A percentile compares a stretch with the other conserved stretches of the same genome.
Evolutionary conservation across 768 basidiomycete species (phyloP).

Genomic region (Cubamyces sp.): DNA sequence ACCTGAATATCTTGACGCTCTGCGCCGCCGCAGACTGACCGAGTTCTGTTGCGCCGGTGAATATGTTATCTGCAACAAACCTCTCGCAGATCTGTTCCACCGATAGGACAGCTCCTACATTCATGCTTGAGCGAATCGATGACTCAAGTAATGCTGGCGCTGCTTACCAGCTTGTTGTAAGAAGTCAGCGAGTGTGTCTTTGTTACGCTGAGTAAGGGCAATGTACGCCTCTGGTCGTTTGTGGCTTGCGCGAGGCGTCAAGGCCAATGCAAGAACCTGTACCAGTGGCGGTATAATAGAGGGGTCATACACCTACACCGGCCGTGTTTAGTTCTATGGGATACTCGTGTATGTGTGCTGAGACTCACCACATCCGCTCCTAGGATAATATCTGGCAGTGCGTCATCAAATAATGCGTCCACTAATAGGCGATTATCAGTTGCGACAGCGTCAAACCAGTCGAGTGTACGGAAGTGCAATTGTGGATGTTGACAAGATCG

Average conservation of each 20-base stretch:
- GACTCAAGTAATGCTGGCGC: background rate
- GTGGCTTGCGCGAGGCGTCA: conserved; percentile 24
- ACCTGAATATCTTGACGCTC: conserved; percentile 11
- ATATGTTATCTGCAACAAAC: conserved; percentile 10
- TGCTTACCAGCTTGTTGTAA: conserved; percentile 26
- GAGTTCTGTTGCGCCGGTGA: conserved; percentile 15
- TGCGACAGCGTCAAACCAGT: conserved; percentile 69
- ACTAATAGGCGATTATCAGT: conserved; percentile 26
- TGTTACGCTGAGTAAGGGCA: conserved; percentile 61
- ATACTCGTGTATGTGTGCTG: background rate
- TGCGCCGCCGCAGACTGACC: conserved; percentile 6
- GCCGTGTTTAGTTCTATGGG: background rate
- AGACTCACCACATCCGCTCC: conserved; percentile 68
- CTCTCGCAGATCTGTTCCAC: background rate
- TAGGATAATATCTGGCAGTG: conserved; percentile 60
- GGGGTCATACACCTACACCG: conserved; percentile 68
- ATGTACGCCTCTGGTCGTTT: conserved; percentile 39
- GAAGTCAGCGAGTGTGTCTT: conserved; percentile 54
- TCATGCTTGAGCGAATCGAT: background rate
- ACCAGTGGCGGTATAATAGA: conserved; percentile 60
- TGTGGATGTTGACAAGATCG: conserved; percentile 52
- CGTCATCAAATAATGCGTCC: conserved; percentile 43
- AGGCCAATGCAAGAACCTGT: conserved; percentile 44
- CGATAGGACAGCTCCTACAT: background rate
- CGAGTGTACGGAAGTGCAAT: conserved; percentile 51